Conservation (phyloP, 768 basidiomycete genomes). For the Tubosaeta brunneosetosa region DNA sequence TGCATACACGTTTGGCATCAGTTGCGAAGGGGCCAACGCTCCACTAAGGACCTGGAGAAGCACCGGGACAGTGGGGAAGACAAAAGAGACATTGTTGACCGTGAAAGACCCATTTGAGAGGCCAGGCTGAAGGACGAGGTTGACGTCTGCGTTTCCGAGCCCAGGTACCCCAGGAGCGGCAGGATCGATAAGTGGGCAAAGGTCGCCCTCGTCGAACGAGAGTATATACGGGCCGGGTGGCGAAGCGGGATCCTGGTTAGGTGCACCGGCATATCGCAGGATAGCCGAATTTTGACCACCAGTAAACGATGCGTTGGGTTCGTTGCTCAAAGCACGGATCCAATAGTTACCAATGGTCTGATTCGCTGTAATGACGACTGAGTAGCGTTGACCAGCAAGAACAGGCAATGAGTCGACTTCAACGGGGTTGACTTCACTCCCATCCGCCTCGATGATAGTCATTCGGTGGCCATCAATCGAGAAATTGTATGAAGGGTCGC, state of each 20-base stretch:
- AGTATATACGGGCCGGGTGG: slow-evolving; percentile 15
- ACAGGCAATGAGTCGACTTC: slow-evolving; percentile 33
- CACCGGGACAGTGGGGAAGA: not conserved
- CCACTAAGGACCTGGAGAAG: not conserved
- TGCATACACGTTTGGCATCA: slow-evolving; percentile 37
- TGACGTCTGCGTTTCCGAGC: not conserved
- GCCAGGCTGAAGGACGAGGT: not conserved
- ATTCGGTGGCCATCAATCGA: slow-evolving; percentile 39
- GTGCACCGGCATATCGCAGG: slow-evolving; percentile 43
- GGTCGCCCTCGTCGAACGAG: slow-evolving; percentile 33
- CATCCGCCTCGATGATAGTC: slow-evolving; percentile 49
- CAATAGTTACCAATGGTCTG: slow-evolving; percentile 48
- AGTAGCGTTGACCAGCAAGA: slow-evolving; percentile 36
- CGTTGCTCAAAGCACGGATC: slow-evolving; percentile 40
- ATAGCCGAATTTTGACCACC: slow-evolving; percentile 45
- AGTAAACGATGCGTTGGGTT: slow-evolving; percentile 23
- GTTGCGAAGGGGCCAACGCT: not conserved
- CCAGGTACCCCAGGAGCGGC: not conserved
- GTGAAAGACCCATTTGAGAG: not conserved
- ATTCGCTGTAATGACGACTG: slow-evolving; percentile 39
- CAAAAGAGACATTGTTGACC: not conserved
- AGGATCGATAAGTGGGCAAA: slow-evolving; percentile 28
- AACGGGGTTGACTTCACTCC: slow-evolving; percentile 36
- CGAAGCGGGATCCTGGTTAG: slow-evolving; percentile 1
- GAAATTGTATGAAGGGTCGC: slow-evolving; percentile 36